Evolutionary conservation across 177 flowering plant genomes (phyloP), one percentile per base, ranked within the genome.

Genomic region (Vitis hybrid): DNA sequence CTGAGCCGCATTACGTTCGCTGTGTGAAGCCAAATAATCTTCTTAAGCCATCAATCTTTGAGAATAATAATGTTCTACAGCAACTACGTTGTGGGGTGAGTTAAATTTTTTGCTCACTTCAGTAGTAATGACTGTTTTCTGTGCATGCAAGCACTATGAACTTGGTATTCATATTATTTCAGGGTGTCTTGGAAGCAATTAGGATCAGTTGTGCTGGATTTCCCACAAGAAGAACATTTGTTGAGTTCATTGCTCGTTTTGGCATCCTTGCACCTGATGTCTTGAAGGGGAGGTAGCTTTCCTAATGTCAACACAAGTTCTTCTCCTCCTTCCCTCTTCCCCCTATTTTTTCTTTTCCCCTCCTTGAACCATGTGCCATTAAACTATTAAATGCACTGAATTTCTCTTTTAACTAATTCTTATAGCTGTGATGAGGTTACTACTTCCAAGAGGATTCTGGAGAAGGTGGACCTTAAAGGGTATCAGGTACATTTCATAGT

Each of bases 121-220:
- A 30, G 13, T 35, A 69, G 12, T 50, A 48, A 35, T 9, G 18
- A 18, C 3, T 21, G 14, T 62, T 65, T 51, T 40, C 18, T 19
- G 10, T 40, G 48, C 40, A 27, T 73, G 63, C 15, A 32, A 46
- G 61, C 62, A 59, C 58, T 64, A 19, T 60, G 49, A 52, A 57
- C 59, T 58, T 59, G 49, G 35, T 51, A 18, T 50, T 56, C 35
- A 16, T 71, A n/a, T 64, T 5, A 13, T 76, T 72, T 54, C 75
- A 94, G 99, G 99, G 99, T 66, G 99, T 94, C 69, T 78, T 94
- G 97, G 99, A 94, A 76, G 99, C 99, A 74, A 93, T 94, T 64
- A 87, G 99, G 79, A 94, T 94, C 69, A 94, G 99, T 76, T 90
- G 97, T 76, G 99, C 99, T 57, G 99, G 99, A 70, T 94, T 76